Evolutionary conservation across 1,284 basidiomycete genomes (phyloP).

Genomic region (Grifola frondosa): DNA sequence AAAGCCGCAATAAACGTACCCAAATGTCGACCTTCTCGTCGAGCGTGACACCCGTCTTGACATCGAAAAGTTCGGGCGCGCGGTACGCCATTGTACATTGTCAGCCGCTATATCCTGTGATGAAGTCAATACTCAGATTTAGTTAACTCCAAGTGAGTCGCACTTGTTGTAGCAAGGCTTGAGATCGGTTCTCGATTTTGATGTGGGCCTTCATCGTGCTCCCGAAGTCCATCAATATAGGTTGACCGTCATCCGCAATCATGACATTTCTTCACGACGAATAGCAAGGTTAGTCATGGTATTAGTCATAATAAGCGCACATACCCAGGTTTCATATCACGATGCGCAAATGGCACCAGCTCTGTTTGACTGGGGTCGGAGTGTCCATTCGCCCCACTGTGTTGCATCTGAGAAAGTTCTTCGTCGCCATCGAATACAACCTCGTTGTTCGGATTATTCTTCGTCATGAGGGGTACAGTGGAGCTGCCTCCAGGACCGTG

Average conservation of each 20-base stretch:
- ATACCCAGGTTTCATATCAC: slow-evolving; percentile 96
- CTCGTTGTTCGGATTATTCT: slow-evolving; percentile 47
- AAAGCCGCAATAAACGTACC: slow-evolving; percentile 49
- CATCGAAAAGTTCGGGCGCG: slow-evolving; percentile 93
- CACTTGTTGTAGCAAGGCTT: slow-evolving; percentile 85
- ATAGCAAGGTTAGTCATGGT: slow-evolving; percentile 1
- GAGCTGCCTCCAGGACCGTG: slow-evolving; percentile 48
- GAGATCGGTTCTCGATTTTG: slow-evolving; percentile 74
- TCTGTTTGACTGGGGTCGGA: slow-evolving; percentile 45
- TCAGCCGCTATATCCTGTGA: slow-evolving; percentile 91
- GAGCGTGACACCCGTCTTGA: slow-evolving; percentile 84
- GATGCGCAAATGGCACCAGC: slow-evolving; percentile 89
- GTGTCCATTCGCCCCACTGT: slow-evolving; percentile 17
- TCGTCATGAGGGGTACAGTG: slow-evolving; percentile 51
- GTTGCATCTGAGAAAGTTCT: slow-evolving; percentile 47
- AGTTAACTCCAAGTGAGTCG: background rate
- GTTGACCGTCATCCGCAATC: slow-evolving; percentile 89
- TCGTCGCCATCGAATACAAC: slow-evolving; percentile 79
- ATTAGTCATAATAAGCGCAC: slow-evolving; percentile 25
- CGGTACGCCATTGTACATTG: slow-evolving; percentile 97
- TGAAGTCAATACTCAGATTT: background rate
- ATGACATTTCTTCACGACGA: slow-evolving; percentile 78
- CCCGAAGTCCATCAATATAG: slow-evolving; percentile 98
- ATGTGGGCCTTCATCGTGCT: slow-evolving; percentile 83
- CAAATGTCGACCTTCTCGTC: slow-evolving; percentile 97